phyloP scores from a whole-genome alignment of 192 early-diverging fungal species.

The Coemansia sp. region DNA sequence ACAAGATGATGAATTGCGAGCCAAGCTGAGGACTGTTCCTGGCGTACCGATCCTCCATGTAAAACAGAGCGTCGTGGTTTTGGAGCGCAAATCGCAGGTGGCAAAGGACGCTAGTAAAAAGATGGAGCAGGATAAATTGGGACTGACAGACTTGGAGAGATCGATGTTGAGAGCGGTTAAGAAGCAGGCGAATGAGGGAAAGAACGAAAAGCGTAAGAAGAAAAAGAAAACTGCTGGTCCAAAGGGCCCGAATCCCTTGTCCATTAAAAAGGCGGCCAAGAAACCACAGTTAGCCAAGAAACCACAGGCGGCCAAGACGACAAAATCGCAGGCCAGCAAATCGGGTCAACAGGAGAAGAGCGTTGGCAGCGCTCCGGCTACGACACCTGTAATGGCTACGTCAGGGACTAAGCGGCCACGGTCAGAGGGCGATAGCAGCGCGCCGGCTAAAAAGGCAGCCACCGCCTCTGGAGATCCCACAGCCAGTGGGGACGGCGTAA shows the following conservation, averaged over 20 bases:
- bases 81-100: conserved; percentile 71
- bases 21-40: conserved; percentile 63
- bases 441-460: not conserved
- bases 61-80: conserved; percentile 69
- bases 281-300: conserved; percentile 15
- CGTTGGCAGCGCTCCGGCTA: not conserved
- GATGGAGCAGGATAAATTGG: conserved; percentile 51
- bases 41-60: conserved; percentile 89
- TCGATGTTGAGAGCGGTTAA: conserved; percentile 56
- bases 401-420: conserved; percentile 15
- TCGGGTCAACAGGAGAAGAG: not conserved
- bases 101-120: conserved; percentile 49
- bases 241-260: conserved; percentile 86
- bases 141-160: conserved; percentile 55
- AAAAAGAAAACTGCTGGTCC: conserved; percentile 60
- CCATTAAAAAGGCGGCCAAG: conserved; percentile 69
- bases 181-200: conserved; percentile 35
- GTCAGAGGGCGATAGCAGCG: conserved; percentile 1
- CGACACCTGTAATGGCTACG: not conserved
- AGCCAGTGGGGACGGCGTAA: not conserved
- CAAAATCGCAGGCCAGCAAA: not conserved
- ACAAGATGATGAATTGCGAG: conserved; percentile 70
- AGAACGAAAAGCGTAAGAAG: conserved; percentile 43
- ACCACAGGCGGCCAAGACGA: not conserved
- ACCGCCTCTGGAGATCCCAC: not conserved